Base-by-base conservation (phyloP, 345 rosid species). In the Zanthoxylum bungeanum region DNA sequence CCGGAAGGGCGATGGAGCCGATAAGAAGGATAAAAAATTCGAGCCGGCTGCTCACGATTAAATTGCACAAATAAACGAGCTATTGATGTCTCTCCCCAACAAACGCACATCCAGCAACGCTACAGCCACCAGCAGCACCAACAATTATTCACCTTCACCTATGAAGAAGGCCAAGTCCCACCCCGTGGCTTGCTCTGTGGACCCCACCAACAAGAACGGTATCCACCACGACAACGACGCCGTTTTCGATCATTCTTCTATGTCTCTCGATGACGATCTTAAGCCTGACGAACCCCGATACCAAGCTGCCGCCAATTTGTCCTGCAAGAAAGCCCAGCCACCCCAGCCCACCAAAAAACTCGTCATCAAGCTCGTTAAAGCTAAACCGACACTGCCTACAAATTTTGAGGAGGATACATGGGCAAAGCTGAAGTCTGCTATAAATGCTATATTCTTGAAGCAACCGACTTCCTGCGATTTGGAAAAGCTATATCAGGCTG, bases 401-500 rank as follows among this genome's bases (percentile, higher is more conserved):
- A 87, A 91, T 74, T 95, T 92, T 69, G 99, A 95, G 83, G 97
- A 88, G 80, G 87, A 79, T 60, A 92, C 98, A 12, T 95, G 99
- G 99, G 87, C 90, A 77, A 88, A 81, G 81, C 82, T 95, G 52
- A 91, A 91, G 80, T 88, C 93, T 73, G 97, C 99, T 71, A 92
- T 95, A 59, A 88, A 81, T 78, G 98, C 98, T 72, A 95, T 92
- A 88, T 92, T 95, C 85, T 78, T 89, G 55, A 95, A 91, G 79
- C 88, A 82, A 76, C 86, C 87, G 19, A 70, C 77, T 81, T 72
- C 94, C 28, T 91, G 92, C 64, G 93, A 89, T 73, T 79, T 91
- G 69, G 99, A 95, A 84, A 78, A 81, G 71, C 91, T 92, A 60
- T 95, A 92, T 80, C 99, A 95, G 99, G 96, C 98, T 80, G 99